Evolutionary conservation across 139 green algal species (phyloP), one percentile per base, ranked within the genome.

Genomic region (Edaphochlamys debaryana): DNA sequence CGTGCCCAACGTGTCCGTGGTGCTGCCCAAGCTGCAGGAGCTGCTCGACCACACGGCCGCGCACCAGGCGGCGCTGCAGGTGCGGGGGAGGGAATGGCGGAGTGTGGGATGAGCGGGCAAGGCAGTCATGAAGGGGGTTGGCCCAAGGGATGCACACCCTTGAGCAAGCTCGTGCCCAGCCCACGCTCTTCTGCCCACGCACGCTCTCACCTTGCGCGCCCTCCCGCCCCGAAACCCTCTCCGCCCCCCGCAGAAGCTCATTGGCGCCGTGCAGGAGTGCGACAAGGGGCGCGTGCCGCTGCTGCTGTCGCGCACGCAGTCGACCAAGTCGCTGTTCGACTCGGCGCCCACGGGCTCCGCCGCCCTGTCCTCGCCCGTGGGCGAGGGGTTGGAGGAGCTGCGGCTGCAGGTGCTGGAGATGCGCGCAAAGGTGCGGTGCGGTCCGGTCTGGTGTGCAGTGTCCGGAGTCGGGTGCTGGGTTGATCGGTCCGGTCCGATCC

Each of bases 1-100:
- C 3, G 58, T 69, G 2, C 38, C 45, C 11, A 29, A 67, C 8
- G 67, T 85, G 19, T 40, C 79, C 5, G 74, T 95, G 42, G 60
- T 86, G 64, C 72, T 95, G 82, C 80, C 85, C 0, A 79, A 89
- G 40, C 79, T 97, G 58, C 89, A 94, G 74, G 87, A 95, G 64
- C 70, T 96, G 79, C 66, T 95, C 63, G 91, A 96, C 30, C 88
- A 93, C 42, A 56, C 84, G 1, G 22, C 78, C 0, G 60, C 48
- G 2, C 87, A 90, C 22, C 58, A 73, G 25, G 67, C 75, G 22
- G 78, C 79, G 40, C 42, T 93, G 29, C 78, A 85, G 77, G 76
- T 73, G 63, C 3, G 41, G 22, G 22, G 34, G 30, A 4, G 25
- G 34, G 23, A 2, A 58, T 25, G 9, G 50, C 50, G 9, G 9